Evolutionary conservation across 305 asterid genomes (phyloP).

Genomic region (Fraxinus greggii): DNA sequence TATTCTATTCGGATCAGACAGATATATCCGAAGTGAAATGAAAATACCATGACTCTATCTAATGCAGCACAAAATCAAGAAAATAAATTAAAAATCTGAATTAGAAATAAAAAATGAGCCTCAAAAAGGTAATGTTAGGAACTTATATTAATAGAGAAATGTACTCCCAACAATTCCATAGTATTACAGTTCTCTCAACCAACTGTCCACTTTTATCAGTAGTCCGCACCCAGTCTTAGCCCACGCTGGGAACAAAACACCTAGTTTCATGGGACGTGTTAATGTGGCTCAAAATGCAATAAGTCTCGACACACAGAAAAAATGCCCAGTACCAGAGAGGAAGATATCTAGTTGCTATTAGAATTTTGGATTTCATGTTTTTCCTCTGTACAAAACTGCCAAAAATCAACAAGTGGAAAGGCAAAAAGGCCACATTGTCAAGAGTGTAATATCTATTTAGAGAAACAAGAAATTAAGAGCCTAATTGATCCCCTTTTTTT

Average conservation of each 20-base stretch:
- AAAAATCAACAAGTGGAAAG: not conserved
- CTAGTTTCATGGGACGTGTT: not conserved
- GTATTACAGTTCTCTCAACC: not conserved
- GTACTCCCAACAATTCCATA: not conserved
- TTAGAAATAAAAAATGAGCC: not conserved
- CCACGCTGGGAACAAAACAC: not conserved
- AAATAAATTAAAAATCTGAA: not conserved
- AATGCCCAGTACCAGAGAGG: not conserved
- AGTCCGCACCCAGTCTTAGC: not conserved
- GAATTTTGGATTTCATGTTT: not conserved
- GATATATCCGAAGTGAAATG: not conserved
- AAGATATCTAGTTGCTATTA: not conserved
- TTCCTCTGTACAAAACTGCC: not conserved
- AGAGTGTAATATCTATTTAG: not conserved
- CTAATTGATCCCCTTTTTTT: too few relatives aligned
- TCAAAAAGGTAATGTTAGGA: not conserved
- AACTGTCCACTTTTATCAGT: not conserved
- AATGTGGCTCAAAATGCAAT: not conserved
- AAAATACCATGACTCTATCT: not conserved
- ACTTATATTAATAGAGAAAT: not conserved
- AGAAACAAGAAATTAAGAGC: not conserved
- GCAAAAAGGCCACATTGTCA: not conserved
- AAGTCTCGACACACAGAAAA: not conserved
- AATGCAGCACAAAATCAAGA: not conserved
- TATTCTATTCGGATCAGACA: not conserved